Evolutionary conservation across 1,284 basidiomycete genomes (phyloP).

Genomic region (Leccinum subspadiceum): DNA sequence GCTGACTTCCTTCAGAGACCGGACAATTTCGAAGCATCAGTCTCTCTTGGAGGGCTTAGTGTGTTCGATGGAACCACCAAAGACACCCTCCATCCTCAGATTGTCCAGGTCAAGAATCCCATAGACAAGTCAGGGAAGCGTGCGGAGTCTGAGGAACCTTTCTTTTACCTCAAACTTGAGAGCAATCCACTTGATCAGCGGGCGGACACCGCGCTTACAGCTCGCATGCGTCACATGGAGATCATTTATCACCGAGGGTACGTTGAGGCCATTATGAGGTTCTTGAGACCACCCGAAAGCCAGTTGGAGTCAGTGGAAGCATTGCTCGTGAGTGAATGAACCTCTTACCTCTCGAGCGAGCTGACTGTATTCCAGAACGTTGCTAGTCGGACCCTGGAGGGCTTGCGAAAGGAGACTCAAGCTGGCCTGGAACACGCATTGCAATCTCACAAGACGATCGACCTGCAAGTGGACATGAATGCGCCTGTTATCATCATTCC

Average conservation of each 20-base stretch:
- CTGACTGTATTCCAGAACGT: constrained; percentile 58
- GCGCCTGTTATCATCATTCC: constrained; percentile 98
- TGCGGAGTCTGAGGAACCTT: constrained; percentile 60
- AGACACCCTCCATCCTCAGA: constrained; percentile 85
- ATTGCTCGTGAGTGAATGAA: constrained; percentile 55
- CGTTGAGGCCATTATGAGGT: constrained; percentile 88
- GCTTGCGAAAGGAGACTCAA: constrained; percentile 91
- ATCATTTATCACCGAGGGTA: constrained; percentile 97
- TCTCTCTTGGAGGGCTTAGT: constrained; percentile 86
- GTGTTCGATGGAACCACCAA: constrained; percentile 91
- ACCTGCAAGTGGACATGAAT: constrained; percentile 94
- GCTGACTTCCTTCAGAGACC: constrained; percentile 85
- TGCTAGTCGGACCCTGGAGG: constrained; percentile 93
- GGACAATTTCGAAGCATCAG: constrained; percentile 76
- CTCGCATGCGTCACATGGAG: constrained; percentile 96
- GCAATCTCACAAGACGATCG: constrained; percentile 92
- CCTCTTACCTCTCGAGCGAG: neutral
- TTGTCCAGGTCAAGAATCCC: constrained; percentile 85
- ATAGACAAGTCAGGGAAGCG: constrained; percentile 23
- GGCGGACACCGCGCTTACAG: constrained; percentile 88
- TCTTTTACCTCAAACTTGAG: constrained; percentile 94
- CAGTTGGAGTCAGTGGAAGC: constrained; percentile 96
- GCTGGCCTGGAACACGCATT: constrained; percentile 94
- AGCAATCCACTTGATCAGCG: constrained; percentile 91
- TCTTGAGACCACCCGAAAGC: constrained; percentile 93